Evolutionary conservation across 2,329 filamentous ascomycete species (phyloP).

Genomic region (Penicillium sp.): DNA sequence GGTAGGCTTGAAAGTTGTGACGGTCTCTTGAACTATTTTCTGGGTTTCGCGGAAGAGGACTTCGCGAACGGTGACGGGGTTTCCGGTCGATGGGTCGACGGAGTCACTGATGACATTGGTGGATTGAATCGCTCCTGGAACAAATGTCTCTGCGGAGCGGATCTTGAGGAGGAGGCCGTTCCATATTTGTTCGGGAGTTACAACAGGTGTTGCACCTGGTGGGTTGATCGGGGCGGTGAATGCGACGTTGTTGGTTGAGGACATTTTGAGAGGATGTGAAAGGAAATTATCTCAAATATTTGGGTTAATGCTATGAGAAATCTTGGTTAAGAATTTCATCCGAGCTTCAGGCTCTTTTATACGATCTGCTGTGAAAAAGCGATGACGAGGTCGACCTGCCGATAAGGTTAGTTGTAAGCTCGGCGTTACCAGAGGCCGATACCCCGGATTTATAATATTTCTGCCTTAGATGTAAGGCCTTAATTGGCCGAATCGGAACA

Average conservation of each 20-base stretch:
- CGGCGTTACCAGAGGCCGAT: constrained; percentile 2
- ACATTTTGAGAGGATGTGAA: constrained; percentile 12
- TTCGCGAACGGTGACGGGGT: constrained; percentile 28
- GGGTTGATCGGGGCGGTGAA: constrained; percentile 42
- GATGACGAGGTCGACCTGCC: constrained; percentile 3
- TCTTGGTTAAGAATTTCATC: neutral
- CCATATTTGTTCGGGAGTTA: constrained; percentile 40
- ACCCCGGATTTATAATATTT: neutral
- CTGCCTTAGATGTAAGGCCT: neutral
- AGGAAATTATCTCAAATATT: neutral
- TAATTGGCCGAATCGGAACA: neutral
- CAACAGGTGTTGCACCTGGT: constrained; percentile 23
- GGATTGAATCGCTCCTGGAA: constrained; percentile 28
- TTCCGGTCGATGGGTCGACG: constrained; percentile 20
- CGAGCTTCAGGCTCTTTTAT: neutral
- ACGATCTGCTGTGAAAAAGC: neutral
- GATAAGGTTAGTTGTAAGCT: constrained; percentile 5
- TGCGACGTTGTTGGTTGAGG: constrained; percentile 35
- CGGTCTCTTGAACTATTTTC: constrained; percentile 25
- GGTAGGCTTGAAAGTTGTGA: constrained; percentile 24
- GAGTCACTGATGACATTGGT: constrained; percentile 30
- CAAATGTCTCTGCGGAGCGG: constrained; percentile 32
- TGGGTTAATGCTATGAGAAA: neutral
- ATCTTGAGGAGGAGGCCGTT: constrained; percentile 31
- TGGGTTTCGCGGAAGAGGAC: constrained; percentile 29